Conservation (phyloP, 331 rosid genomes). For the Quercus phellos region DNA sequence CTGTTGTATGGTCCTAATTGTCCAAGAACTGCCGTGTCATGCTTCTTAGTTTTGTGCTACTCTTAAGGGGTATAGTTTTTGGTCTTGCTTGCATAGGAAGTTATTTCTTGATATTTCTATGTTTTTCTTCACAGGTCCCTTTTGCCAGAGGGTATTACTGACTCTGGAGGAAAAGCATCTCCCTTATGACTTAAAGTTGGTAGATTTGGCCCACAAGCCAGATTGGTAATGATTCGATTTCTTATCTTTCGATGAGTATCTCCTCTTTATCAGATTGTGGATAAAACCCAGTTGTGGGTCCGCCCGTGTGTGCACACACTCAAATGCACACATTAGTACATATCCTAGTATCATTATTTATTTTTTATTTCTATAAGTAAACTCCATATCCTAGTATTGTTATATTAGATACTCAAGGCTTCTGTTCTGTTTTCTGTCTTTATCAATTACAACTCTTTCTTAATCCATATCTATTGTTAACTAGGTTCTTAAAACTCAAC, state of each 20-base stretch:
- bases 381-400: neutral
- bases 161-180: constrained; percentile 84
- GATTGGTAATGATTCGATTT: constrained; percentile 62
- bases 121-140: constrained; percentile 58
- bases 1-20: too few relatives aligned
- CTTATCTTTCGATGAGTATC: neutral
- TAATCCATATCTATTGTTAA: constrained; percentile 7
- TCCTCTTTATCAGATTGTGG: neutral
- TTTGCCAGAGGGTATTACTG: constrained; percentile 83
- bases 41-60: too few relatives aligned
- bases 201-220: constrained; percentile 75
- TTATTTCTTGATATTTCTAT: constrained; percentile 9
- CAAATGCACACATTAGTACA: neutral
- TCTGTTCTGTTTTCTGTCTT: neutral
- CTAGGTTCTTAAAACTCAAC: constrained; percentile 73
- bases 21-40: too few relatives aligned
- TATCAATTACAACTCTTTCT: neutral
- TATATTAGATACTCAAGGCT: neutral
- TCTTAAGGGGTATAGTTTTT: neutral
- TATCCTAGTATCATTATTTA: neutral
- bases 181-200: constrained; percentile 77
- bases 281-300: neutral
- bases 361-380: neutral
- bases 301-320: neutral
- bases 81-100: neutral